Conservation (phyloP, 2,329 filamentous ascomycete species). For the Aspergillus luchuensis region DNA sequence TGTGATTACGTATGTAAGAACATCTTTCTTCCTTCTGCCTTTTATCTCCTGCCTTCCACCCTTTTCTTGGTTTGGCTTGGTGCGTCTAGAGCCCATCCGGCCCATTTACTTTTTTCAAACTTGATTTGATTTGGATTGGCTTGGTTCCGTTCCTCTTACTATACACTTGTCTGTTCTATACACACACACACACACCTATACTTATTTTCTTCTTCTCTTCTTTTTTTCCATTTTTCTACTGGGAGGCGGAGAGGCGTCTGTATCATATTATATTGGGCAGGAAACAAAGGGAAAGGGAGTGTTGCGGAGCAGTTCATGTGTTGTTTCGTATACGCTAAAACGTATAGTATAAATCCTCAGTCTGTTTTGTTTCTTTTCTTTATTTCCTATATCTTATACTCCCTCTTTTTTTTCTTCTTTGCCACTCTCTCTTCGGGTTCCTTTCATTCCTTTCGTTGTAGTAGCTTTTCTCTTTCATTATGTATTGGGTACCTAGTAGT, state of each 20-base stretch:
- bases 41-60: neutral
- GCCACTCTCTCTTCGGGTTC: too few species aligned
- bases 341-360: conserved; percentile 7
- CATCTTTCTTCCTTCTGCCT: conserved; percentile 5
- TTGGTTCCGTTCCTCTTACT: neutral
- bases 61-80: neutral
- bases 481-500: too few species aligned
- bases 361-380: conserved; percentile 5
- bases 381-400: too few species aligned
- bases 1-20: conserved; percentile 6
- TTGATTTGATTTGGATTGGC: neutral
- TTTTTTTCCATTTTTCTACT: neutral
- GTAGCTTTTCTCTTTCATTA: too few species aligned
- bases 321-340: conserved; percentile 4
- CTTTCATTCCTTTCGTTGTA: too few species aligned
- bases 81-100: neutral
- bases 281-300: conserved; percentile 7
- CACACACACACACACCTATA: too few species aligned
- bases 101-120: neutral
- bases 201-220: neutral
- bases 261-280: conserved; percentile 16
- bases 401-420: neutral
- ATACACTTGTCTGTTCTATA: too few species aligned
- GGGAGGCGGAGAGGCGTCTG: conserved; percentile 1
- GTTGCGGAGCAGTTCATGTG: conserved; percentile 7